Evolutionary conservation across 495 filamentous ascomycete genomes (phyloP).

Genomic region (Podospora didyma): DNA sequence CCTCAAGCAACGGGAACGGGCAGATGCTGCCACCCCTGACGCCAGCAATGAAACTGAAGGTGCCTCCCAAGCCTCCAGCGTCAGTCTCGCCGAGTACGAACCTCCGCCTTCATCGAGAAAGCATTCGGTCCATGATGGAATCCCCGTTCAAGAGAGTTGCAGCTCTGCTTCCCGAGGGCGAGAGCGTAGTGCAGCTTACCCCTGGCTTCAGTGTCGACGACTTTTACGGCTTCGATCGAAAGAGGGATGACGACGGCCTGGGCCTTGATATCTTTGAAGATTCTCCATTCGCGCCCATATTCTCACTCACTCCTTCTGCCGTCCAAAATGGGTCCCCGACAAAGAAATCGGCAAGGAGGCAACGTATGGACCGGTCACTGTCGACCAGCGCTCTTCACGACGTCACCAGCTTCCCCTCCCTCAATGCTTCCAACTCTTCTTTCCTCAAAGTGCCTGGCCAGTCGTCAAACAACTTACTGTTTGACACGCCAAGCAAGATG

Average conservation of each 20-base stretch:
- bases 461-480: slow-evolving; percentile 32
- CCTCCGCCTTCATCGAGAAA: slow-evolving; percentile 84
- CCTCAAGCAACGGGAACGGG: slow-evolving; percentile 39
- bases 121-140: slow-evolving; percentile 80
- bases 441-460: slow-evolving; percentile 41
- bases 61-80: slow-evolving; percentile 73
- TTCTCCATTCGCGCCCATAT: slow-evolving; percentile 39
- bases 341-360: slow-evolving; percentile 67
- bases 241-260: slow-evolving; percentile 43
- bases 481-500: slow-evolving; percentile 52
- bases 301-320: slow-evolving; percentile 33
- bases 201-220: slow-evolving; percentile 66
- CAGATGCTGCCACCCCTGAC: slow-evolving; percentile 79
- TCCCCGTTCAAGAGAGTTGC: slow-evolving; percentile 75
- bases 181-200: slow-evolving; percentile 68
- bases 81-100: slow-evolving; percentile 94
- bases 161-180: slow-evolving; percentile 44
- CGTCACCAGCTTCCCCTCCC: slow-evolving; percentile 51
- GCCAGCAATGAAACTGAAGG: slow-evolving; percentile 79
- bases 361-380: slow-evolving; percentile 52
- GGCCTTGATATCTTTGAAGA: slow-evolving; percentile 76
- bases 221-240: slow-evolving; percentile 41
- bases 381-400: slow-evolving; percentile 64
- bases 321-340: slow-evolving; percentile 62
- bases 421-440: slow-evolving; percentile 46